Evolutionary conservation across 2,329 filamentous ascomycete genomes (phyloP).

Genomic region (Dactylellina sp.): DNA sequence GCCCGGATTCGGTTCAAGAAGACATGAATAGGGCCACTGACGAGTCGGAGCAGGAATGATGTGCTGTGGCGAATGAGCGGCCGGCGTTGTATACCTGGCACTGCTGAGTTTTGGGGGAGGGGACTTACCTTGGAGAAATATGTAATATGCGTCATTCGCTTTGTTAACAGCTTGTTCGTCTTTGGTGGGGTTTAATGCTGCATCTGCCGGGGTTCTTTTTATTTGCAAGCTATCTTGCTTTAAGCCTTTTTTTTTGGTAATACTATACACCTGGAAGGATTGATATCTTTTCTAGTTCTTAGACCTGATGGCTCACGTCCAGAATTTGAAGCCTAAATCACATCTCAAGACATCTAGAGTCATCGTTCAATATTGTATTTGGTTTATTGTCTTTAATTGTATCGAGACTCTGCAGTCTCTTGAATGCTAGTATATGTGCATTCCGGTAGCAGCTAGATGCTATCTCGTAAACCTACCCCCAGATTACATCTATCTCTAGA

Average conservation of each 20-base stretch:
- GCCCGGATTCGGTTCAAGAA: neutral
- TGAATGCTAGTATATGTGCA: neutral
- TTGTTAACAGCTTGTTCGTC: conserved; percentile 21
- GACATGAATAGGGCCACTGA: neutral
- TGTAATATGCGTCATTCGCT: conserved; percentile 36
- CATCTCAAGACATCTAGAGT: neutral
- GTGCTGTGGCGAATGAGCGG: too few species aligned
- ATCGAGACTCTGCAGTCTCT: conserved; percentile 11
- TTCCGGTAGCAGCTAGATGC: neutral
- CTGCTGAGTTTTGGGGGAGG: neutral
- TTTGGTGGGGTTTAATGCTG: conserved; percentile 15
- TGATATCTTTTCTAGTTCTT: too few species aligned
- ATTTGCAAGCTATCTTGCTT: conserved; percentile 5
- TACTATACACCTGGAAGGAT: conserved; percentile 1
- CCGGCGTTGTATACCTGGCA: too few species aligned
- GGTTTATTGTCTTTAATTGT: neutral
- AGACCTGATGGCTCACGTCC: neutral
- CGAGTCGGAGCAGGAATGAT: too few species aligned
- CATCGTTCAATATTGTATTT: neutral
- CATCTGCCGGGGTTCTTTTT: conserved; percentile 24
- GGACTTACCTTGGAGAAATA: neutral
- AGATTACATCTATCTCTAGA: conserved; percentile 38
- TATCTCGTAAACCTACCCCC: conserved; percentile 1
- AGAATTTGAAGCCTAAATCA: too few species aligned
- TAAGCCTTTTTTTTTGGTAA: neutral